These are phyloP conservation scores for Lycium barbarum DNA, from an alignment of 257 asterid species.

Conservation along the genomic window DNA sequence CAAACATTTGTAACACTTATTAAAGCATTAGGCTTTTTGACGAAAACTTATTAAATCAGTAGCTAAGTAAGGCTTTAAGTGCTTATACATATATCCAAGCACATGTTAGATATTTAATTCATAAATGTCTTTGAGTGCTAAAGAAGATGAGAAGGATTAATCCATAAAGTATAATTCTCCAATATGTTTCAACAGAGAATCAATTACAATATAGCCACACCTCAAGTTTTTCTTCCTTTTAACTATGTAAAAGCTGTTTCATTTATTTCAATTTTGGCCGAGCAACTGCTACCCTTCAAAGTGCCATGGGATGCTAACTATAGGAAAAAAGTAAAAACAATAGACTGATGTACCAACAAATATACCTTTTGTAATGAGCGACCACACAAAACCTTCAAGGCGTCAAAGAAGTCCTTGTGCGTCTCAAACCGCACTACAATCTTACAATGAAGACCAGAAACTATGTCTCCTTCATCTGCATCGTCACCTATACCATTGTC, in stretches of 20 bases:
- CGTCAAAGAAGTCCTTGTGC: constrained; percentile 68
- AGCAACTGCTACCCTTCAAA: neutral
- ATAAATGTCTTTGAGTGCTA: neutral
- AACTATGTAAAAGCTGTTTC: neutral
- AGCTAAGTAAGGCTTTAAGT: neutral
- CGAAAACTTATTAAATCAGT: neutral
- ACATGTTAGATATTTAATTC: constrained; percentile 8
- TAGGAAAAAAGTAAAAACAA: neutral
- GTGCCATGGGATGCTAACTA: neutral
- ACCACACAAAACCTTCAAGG: constrained; percentile 82
- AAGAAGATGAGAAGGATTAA: neutral
- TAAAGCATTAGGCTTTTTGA: neutral
- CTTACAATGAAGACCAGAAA: constrained; percentile 92
- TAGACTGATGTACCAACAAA: neutral
- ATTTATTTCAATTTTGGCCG: neutral
- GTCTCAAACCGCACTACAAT: constrained; percentile 79
- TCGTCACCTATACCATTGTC: constrained; percentile 69
- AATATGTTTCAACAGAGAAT: neutral
- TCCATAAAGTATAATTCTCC: neutral
- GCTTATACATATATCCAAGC: neutral
- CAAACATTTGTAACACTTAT: neutral
- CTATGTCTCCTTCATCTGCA: constrained; percentile 65
- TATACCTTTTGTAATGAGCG: constrained; percentile 86
- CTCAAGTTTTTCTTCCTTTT: neutral
- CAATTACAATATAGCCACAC: neutral